Conservation (phyloP, 2,329 filamentous ascomycete genomes). For the Arthrobotrys iridis region DNA sequence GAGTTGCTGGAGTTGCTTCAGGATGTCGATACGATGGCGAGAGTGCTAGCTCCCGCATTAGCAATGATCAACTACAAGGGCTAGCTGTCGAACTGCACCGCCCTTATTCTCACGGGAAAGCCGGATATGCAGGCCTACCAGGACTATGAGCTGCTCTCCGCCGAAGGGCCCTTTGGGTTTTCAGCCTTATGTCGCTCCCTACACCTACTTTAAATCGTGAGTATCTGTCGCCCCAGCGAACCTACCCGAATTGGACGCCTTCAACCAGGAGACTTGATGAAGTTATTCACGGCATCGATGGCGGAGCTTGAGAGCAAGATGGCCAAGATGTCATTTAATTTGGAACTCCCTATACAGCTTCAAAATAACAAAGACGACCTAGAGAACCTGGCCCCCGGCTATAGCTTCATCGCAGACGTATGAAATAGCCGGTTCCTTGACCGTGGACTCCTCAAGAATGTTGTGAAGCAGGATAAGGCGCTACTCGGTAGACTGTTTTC, state of each 20-base stretch:
- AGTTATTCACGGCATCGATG: not conserved
- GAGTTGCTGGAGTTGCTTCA: not conserved
- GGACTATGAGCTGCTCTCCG: not conserved
- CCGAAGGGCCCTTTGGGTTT: not conserved
- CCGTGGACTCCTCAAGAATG: not conserved
- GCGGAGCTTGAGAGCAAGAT: not conserved
- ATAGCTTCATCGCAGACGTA: not conserved
- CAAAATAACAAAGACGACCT: not conserved
- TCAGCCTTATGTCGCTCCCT: not conserved
- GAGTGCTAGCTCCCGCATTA: not conserved
- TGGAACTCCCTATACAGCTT: not conserved
- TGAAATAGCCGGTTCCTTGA: not conserved
- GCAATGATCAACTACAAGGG: not conserved
- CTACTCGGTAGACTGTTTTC: not conserved
- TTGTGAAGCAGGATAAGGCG: not conserved
- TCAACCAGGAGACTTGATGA: not conserved
- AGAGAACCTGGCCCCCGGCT: not conserved
- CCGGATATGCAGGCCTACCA: not conserved
- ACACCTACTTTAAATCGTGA: not conserved
- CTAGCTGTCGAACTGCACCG: not conserved
- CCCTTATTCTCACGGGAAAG: not conserved
- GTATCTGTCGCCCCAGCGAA: not conserved
- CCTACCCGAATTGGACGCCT: not conserved
- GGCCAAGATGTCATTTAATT: not conserved
- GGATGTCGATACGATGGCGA: not conserved